phyloP scores from a whole-genome alignment of 2,329 filamentous ascomycete species.

The Lachnellula subtilissima region DNA sequence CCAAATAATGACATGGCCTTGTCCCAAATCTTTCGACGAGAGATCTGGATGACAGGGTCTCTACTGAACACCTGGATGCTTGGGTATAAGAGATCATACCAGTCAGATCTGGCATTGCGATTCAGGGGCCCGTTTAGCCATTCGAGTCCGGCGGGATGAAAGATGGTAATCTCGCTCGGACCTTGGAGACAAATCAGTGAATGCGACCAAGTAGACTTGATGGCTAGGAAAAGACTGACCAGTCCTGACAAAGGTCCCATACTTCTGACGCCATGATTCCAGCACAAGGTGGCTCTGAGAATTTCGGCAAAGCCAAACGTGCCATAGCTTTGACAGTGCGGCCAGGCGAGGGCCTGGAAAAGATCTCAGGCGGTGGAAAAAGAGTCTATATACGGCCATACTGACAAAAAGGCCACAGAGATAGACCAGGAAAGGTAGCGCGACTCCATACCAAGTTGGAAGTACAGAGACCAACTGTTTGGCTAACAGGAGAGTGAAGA shows the following conservation, averaged over 20 bases:
- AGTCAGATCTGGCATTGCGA: not conserved
- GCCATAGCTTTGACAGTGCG: not conserved
- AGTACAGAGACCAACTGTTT: not conserved
- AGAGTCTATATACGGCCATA: not conserved
- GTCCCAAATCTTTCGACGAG: not conserved
- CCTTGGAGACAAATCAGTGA: not conserved
- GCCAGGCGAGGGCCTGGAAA: not conserved
- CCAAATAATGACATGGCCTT: not conserved
- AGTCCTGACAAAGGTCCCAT: not conserved
- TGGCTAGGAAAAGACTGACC: not conserved
- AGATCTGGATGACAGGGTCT: not conserved
- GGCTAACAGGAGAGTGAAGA: not conserved
- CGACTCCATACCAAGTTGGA: not conserved
- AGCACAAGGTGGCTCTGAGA: not conserved
- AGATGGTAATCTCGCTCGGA: not conserved
- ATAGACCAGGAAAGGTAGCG: not conserved
- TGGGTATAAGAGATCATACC: not conserved
- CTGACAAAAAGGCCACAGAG: not conserved
- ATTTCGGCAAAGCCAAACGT: not conserved
- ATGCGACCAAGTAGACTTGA: not conserved
- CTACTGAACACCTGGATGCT: not conserved
- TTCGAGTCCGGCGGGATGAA: not conserved
- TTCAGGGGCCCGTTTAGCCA: not conserved
- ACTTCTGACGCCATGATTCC: not conserved
- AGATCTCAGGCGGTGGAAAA: not conserved